Percentiles rank a stretch among this genome's conserved stretches.
phyloP scores from a whole-genome alignment of 169 alveolate genomes.

The Cryptosporidium viatorum region DNA sequence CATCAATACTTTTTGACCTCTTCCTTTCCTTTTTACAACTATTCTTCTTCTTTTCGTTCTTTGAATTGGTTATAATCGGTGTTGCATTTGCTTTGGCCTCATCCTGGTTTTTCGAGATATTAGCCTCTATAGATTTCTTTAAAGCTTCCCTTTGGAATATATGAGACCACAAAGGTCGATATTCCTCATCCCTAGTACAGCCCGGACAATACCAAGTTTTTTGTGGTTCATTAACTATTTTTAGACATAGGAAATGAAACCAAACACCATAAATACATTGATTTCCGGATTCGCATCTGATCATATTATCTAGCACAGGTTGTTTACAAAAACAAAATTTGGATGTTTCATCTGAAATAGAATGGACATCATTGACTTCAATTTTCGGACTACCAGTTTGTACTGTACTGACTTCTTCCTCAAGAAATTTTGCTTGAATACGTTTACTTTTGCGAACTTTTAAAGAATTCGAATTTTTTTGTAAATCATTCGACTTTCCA shows the following conservation, averaged over 20 bases:
- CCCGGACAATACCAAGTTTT: slow-evolving; percentile 73
- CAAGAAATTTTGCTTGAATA: slow-evolving; percentile 68
- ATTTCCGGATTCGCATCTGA: slow-evolving; percentile 63
- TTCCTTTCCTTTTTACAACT: slow-evolving; percentile 36
- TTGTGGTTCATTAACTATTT: slow-evolving; percentile 61
- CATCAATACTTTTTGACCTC: slow-evolving; percentile 38
- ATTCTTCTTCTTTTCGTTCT: slow-evolving; percentile 30
- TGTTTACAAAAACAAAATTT: slow-evolving; percentile 66
- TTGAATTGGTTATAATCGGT: neutral
- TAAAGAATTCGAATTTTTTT: neutral
- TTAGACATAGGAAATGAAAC: slow-evolving; percentile 66
- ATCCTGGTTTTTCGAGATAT: neutral
- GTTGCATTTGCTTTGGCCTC: neutral
- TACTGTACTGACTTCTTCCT: slow-evolving; percentile 25
- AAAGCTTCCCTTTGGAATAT: slow-evolving; percentile 27
- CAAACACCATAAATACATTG: slow-evolving; percentile 67
- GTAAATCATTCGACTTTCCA: slow-evolving; percentile 31
- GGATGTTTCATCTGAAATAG: slow-evolving; percentile 33
- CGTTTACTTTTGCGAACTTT: slow-evolving; percentile 69
- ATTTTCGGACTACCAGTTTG: slow-evolving; percentile 24
- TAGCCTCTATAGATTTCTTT: slow-evolving; percentile 5
- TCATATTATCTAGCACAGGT: slow-evolving; percentile 70
- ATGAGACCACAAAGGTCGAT: slow-evolving; percentile 65
- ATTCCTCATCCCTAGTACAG: slow-evolving; percentile 41
- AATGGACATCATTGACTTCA: slow-evolving; percentile 43